Percentiles rank a stretch among this genome's conserved stretches.
These are phyloP conservation scores for Phytophthora cactorum DNA, from an alignment of 352 stramenopile species.

Conservation along the genomic window DNA sequence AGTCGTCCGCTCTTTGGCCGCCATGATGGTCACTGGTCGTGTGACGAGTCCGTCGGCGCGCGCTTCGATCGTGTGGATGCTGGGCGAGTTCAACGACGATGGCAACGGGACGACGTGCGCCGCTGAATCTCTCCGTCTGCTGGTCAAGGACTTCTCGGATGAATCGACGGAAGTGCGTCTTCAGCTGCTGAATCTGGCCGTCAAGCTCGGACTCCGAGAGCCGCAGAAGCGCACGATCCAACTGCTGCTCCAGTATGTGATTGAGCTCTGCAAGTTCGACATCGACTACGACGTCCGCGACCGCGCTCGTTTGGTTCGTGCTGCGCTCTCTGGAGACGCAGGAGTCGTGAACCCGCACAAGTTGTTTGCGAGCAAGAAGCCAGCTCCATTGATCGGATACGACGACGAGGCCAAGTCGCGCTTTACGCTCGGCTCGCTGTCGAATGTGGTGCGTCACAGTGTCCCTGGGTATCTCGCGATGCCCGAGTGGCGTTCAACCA, in stretches of 20 bases:
- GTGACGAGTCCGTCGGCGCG: conserved; percentile 79
- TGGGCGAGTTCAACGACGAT: conserved; percentile 89
- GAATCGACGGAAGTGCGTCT: conserved; percentile 90
- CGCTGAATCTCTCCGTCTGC: conserved; percentile 84
- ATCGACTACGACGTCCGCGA: conserved; percentile 94
- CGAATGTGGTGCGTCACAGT: conserved; percentile 84
- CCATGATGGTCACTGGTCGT: conserved; percentile 75
- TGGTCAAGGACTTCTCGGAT: conserved; percentile 89
- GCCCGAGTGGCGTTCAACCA: conserved; percentile 72
- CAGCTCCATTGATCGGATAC: conserved; percentile 73
- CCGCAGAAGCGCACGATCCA: conserved; percentile 78
- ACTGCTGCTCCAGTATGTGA: conserved; percentile 89
- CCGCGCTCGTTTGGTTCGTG: conserved; percentile 87
- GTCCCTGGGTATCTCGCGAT: conserved; percentile 85
- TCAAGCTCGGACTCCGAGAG: conserved; percentile 89
- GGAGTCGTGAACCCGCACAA: conserved; percentile 72
- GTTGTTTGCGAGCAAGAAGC: conserved; percentile 83
- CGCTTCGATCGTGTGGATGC: conserved; percentile 93
- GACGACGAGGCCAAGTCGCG: conserved; percentile 75
- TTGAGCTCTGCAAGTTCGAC: conserved; percentile 94
- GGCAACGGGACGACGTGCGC: conserved; percentile 70
- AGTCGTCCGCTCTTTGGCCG: conserved; percentile 79
- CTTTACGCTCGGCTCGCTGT: conserved; percentile 90
- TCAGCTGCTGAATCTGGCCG: conserved; percentile 92
- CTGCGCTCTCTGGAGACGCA: conserved; percentile 63